Base-by-base conservation (phyloP, 2,329 filamentous ascomycete genomes). In the Akanthomyces lecanii region DNA sequence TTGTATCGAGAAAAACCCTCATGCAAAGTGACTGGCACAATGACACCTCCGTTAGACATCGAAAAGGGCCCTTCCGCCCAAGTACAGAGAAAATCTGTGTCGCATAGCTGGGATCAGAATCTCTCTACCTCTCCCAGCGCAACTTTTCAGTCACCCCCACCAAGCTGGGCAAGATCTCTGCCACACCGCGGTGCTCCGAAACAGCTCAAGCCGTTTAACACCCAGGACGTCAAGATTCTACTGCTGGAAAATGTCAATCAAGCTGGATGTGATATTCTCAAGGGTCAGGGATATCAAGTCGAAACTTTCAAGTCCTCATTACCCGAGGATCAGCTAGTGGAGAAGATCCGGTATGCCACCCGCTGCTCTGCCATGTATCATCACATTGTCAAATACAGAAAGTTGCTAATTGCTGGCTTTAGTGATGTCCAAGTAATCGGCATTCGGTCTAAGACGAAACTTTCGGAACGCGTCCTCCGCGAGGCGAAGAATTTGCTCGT, bases 381-480 rank as follows among this genome's bases (percentile, higher is more conserved):
- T 36, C 28, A 44, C 30, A 23, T 25, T 61, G 44, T 25, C 14
- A 50, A 21, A 25, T 14, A 45, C 4, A 11, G 33, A 11, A 51
- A 4, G 4, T 16, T 53, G 28, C 45, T 40, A 61, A 65, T 68
- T 63, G 64, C 60, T 65, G 61, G 52, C 66, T 48, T 60, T 60
- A 96, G 92, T 65, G 90, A 97, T 74, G 91, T 97, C 33, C 95
- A 99, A 73, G 95, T 98, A 71, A 95, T 99, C 74, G 95, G 95
- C 68, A 98, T 99, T 71, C 91, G 95, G 67, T 98, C 94, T 64
- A 99, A 99, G 82, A 99, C 95, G 40, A 97, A 95, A 80, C 85
- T 99, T 73, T 94, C 88, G 10, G 88, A 90, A 66, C 89, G 88
- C 71, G 91, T 99, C 33, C 84, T 99, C 65, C 84, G 86, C 63